phyloP scores from a whole-genome alignment of 345 rosid genomes.

The Cardamine chenopodiifolia region DNA sequence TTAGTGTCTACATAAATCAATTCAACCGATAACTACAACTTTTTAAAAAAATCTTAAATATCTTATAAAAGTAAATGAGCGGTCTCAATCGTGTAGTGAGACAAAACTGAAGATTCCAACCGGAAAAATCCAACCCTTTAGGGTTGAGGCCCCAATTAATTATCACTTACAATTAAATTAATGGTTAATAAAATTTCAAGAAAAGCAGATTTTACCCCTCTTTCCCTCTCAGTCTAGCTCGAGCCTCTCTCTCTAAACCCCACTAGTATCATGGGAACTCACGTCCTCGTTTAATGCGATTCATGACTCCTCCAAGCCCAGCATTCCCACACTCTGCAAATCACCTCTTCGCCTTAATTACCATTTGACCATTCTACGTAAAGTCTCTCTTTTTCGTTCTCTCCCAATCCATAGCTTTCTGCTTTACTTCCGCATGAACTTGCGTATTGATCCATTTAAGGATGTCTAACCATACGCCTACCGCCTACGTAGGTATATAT shows the following conservation, averaged over 20 bases:
- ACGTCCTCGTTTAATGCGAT: slow-evolving; percentile 77
- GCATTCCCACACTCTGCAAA: slow-evolving; percentile 96
- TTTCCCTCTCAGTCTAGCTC: neutral
- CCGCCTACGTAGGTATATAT: neutral
- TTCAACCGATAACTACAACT: neutral
- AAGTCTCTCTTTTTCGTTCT: slow-evolving; percentile 30
- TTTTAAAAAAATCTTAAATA: neutral
- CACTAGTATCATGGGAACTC: slow-evolving; percentile 89
- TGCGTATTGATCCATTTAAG: slow-evolving; percentile 25
- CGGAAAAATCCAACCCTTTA: slow-evolving; percentile 54
- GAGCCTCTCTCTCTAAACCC: slow-evolving; percentile 47
- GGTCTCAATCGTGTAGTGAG: slow-evolving; percentile 38
- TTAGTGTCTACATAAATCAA: neutral
- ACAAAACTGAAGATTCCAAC: slow-evolving; percentile 67
- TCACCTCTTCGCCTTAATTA: slow-evolving; percentile 52
- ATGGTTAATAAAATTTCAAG: neutral
- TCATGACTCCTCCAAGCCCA: slow-evolving; percentile 96
- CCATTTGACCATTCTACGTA: slow-evolving; percentile 59
- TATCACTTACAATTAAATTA: slow-evolving; percentile 12
- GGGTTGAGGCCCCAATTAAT: neutral
- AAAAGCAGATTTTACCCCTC: neutral
- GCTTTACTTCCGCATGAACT: slow-evolving; percentile 24
- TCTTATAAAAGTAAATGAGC: slow-evolving; percentile 21
- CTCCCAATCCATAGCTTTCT: slow-evolving; percentile 3
- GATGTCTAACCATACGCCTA: slow-evolving; percentile 10